phyloP scores from a whole-genome alignment of 2,329 filamentous ascomycete species.

The Atkinsonella texensis region DNA sequence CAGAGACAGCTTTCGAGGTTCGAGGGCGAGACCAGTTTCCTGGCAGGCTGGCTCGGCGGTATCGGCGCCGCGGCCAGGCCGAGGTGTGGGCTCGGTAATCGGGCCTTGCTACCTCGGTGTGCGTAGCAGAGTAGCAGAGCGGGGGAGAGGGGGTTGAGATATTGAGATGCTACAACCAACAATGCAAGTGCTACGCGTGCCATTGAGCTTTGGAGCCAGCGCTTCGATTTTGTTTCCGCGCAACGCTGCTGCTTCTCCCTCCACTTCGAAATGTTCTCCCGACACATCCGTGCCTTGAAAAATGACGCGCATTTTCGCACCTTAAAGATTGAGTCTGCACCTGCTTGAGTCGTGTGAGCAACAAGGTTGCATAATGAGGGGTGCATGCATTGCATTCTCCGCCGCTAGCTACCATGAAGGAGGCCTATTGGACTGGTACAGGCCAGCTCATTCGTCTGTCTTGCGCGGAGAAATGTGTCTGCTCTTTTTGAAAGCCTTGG shows the following conservation, averaged over 20 bases:
- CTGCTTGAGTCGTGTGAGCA: neutral
- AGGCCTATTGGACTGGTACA: neutral
- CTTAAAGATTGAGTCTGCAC: neutral
- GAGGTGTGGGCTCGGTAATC: constrained; percentile 4
- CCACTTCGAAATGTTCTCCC: neutral
- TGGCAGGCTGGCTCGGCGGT: neutral
- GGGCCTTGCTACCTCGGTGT: neutral
- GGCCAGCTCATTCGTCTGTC: neutral
- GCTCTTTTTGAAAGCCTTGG: neutral
- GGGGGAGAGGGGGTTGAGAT: no score
- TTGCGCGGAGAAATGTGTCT: neutral
- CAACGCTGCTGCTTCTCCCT: no score
- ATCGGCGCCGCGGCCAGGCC: constrained; percentile 4
- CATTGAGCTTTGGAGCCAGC: no score
- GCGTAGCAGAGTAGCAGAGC: neutral
- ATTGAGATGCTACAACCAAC: neutral
- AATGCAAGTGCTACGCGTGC: neutral
- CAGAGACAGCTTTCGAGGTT: neutral
- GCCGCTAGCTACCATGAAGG: neutral
- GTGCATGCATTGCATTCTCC: neutral
- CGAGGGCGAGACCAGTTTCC: neutral
- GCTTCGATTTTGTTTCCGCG: no score
- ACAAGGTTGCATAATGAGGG: neutral
- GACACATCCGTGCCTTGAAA: neutral
- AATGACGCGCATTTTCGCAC: constrained; percentile 1